Percentiles rank a stretch among this genome's conserved stretches.
Conservation (phyloP, 306 rosid genomes). For the Comarum palustre region DNA sequence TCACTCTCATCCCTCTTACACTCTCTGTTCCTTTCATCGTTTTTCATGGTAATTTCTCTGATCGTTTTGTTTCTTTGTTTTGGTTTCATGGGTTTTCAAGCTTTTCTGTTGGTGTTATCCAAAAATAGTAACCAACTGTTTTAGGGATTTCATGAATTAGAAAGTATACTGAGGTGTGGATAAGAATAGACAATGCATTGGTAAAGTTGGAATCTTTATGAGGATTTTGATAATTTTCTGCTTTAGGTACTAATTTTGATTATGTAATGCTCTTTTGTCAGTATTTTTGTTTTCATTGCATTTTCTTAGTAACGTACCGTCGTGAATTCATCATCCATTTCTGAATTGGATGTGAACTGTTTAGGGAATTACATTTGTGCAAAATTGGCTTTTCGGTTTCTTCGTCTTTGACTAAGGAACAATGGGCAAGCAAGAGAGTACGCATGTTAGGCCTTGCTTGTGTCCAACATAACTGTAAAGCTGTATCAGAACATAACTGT, state of each 20-base stretch:
- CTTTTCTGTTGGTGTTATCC: neutral
- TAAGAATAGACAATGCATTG: neutral
- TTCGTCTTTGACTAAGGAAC: neutral
- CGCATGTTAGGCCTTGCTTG: neutral
- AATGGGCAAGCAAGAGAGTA: neutral
- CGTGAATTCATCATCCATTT: neutral
- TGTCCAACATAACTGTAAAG: neutral
- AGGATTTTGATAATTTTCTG: neutral
- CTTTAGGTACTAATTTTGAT: neutral
- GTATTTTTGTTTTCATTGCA: neutral
- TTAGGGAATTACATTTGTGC: neutral
- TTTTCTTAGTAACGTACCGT: neutral
- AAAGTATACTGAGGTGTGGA: neutral
- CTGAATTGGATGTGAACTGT: neutral
- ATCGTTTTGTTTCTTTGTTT: neutral
- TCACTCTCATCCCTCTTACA: conserved; percentile 27
- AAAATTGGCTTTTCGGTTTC: neutral
- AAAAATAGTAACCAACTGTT: neutral
- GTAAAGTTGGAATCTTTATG: neutral
- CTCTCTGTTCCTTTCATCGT: conserved; percentile 56
- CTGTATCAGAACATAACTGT: neutral
- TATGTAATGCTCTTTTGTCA: neutral
- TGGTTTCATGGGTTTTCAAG: conserved; percentile 6
- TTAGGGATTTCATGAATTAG: neutral
- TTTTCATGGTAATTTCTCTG: conserved; percentile 43